Evolutionary conservation across 345 rosid genomes (phyloP).

Genomic region (Citrus australasica): DNA sequence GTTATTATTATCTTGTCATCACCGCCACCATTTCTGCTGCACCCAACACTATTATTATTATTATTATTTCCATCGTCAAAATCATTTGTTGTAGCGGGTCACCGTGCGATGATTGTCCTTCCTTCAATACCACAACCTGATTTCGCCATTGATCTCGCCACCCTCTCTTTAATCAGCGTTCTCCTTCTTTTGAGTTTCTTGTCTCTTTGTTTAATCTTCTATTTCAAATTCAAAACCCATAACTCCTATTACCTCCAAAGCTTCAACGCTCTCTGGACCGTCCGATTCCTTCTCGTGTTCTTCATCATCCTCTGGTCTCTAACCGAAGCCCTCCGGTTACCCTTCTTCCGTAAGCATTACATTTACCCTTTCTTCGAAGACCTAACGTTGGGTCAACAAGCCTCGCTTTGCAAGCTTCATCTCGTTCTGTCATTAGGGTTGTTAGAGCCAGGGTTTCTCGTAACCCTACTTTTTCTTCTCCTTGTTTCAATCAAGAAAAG

Average conservation of each 20-base stretch:
- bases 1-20: not conserved
- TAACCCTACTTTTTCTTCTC: constrained; percentile 52
- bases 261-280: constrained; percentile 64
- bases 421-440: constrained; percentile 53
- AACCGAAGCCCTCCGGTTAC: constrained; percentile 41
- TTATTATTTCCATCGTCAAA: not conserved
- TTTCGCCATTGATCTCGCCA: constrained; percentile 34
- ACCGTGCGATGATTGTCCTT: constrained; percentile 22
- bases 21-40: not conserved
- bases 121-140: constrained; percentile 24
- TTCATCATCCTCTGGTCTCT: constrained; percentile 46
- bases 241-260: constrained; percentile 32
- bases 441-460: constrained; percentile 54
- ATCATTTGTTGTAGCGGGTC: not conserved
- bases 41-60: not conserved
- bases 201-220: constrained; percentile 43
- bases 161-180: constrained; percentile 25
- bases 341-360: constrained; percentile 30
- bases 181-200: constrained; percentile 45
- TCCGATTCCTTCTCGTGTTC: constrained; percentile 49
- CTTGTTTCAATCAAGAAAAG: constrained; percentile 46
- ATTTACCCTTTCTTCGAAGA: constrained; percentile 18
- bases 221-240: constrained; percentile 41
- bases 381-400: constrained; percentile 17
- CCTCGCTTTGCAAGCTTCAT: constrained; percentile 41